Evolutionary conservation across 1,284 basidiomycete genomes (phyloP), one percentile per base, ranked within the genome.

Genomic region (Apiotrichum gracile): DNA sequence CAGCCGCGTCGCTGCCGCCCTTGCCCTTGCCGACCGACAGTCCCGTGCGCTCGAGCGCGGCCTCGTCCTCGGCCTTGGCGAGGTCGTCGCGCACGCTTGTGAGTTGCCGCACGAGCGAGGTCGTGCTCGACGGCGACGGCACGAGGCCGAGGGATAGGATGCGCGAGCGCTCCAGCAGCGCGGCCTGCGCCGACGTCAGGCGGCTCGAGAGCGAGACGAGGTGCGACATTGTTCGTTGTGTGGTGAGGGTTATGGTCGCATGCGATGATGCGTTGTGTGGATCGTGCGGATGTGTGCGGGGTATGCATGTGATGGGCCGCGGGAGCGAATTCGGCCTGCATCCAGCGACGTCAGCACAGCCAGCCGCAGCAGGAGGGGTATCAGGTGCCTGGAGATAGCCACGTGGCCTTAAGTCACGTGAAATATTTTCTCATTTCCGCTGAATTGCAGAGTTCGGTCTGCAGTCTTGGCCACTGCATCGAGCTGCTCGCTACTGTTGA

Each of bases 111-210:
- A 66, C 58, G 43, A 76, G 69, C 54, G 67, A 64, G 14, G 64
- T 61, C 19, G 67, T 65, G 10, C 69, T 63, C 4, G 69, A 64
- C 0, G 72, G 65, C 4, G 63, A 67, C 0, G 74, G 70, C 19
- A 66, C 62, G 39, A 76, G 65, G 26, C 67, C 67, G 25, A 76
- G 66, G 1, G 67, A 68, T 48, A 74, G 51, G 44, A 76, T 65
- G 21, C 74, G 70, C 5, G 66, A 66, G 42, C 74, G 64, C 53
- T 76, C 74, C 44, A 76, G 63, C 3, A 76, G 63, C 49, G 71
- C 66, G 9, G 69, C 57, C 17, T 73, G 72, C 25, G 70, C 66
- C n/a, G 69, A 65, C 5, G 70, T 72, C 9, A 74, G 64, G 24
- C 70, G 62, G 37, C 65, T 63, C 4, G 65, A 67, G 44, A 71